Conservation (phyloP, 2,329 filamentous ascomycete genomes). For the Ceratocystis smalleyi region DNA sequence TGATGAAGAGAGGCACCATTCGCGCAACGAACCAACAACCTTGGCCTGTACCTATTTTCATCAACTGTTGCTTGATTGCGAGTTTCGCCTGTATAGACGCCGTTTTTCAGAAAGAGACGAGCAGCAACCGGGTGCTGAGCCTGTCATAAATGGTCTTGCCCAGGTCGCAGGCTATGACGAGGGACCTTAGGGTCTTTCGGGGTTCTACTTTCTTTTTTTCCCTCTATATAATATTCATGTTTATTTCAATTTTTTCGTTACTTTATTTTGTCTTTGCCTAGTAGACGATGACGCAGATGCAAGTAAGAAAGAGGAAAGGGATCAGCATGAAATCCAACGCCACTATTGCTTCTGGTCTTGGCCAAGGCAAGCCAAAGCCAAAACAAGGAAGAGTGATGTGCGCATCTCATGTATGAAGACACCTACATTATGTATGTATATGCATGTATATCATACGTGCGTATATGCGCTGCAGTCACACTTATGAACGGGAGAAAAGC, state of each 20-base stretch:
- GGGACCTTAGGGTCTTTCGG: background rate
- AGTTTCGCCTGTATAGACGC: background rate
- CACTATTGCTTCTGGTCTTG: background rate
- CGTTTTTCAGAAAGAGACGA: too few species aligned
- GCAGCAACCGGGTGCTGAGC: too few species aligned
- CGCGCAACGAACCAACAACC: too few species aligned
- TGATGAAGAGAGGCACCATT: too few species aligned
- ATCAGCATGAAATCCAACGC: background rate
- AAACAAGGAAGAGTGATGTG: background rate
- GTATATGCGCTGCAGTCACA: background rate
- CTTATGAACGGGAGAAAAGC: background rate
- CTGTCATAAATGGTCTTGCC: too few species aligned
- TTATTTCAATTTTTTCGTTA: background rate
- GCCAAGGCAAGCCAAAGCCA: background rate
- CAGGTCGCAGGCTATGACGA: background rate
- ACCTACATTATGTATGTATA: background rate
- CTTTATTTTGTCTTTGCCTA: background rate
- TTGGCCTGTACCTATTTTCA: background rate
- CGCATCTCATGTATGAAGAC: background rate
- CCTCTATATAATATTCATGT: too few species aligned
- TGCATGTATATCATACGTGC: background rate
- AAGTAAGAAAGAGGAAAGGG: background rate
- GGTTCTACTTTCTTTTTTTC: too few species aligned
- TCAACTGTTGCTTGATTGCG: background rate
- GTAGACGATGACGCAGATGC: background rate